Percentiles rank a stretch among this genome's conserved stretches.
Conservation (phyloP, 768 basidiomycete species). For the Cystoderma amianthinum region DNA sequence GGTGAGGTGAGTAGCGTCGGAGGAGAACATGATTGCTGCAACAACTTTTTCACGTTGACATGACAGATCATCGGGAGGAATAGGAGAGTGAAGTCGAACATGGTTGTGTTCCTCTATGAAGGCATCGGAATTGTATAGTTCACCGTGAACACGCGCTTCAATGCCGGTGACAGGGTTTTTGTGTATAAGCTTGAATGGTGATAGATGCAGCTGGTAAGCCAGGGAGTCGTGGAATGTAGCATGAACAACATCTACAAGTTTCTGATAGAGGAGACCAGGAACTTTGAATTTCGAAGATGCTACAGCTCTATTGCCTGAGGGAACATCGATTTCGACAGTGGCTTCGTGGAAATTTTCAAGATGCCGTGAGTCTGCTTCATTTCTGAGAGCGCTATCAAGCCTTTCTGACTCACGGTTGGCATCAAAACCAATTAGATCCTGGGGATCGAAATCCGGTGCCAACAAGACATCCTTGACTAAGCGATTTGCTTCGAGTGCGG, state of each 20-base stretch:
- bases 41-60: constrained; percentile 8
- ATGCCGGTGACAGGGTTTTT: constrained; percentile 9
- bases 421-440: constrained; percentile 13
- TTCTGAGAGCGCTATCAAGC: no score
- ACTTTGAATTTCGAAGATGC: not conserved
- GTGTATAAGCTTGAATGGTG: constrained; percentile 5
- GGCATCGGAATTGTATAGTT: constrained; percentile 12
- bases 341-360: not conserved
- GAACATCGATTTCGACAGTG: constrained; percentile 2
- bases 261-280: not conserved
- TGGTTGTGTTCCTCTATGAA: constrained; percentile 10
- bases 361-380: no score
- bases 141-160: constrained; percentile 7
- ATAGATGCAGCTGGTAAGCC: constrained; percentile 1
- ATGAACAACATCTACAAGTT: not conserved
- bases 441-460: constrained; percentile 11
- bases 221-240: not conserved
- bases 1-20: constrained; percentile 19
- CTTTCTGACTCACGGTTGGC: constrained; percentile 6
- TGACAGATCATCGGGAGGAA: constrained; percentile 1
- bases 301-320: not conserved
- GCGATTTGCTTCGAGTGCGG: constrained; percentile 10
- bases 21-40: constrained; percentile 17
- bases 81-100: no score
- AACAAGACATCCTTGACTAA: constrained; percentile 18